phyloP scores from a whole-genome alignment of 2,329 filamentous ascomycete species.

The Fusarium tuaranense region DNA sequence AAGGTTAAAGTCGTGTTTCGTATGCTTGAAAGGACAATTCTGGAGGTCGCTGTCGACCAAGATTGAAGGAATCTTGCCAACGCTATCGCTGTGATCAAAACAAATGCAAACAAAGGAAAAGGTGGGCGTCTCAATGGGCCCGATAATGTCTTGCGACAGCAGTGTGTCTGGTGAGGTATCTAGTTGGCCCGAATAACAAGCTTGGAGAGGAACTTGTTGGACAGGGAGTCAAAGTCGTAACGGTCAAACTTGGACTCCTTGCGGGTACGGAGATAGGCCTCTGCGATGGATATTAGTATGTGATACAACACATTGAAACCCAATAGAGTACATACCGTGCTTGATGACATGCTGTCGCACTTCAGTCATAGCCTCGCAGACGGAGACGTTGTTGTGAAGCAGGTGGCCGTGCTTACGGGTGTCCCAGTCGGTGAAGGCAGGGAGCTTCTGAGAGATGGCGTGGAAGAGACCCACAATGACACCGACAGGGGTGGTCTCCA shows the following conservation, averaged over 20 bases:
- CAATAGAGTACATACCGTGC: constrained; percentile 78
- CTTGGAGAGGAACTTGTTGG: constrained; percentile 97
- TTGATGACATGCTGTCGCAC: constrained; percentile 91
- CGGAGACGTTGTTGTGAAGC: constrained; percentile 89
- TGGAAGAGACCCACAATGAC: constrained; percentile 98
- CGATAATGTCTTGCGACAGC: constrained; percentile 31
- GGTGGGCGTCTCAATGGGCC: constrained; percentile 15
- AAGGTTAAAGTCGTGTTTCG: constrained; percentile 44
- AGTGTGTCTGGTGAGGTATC: constrained; percentile 18
- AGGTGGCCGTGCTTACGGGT: constrained; percentile 90
- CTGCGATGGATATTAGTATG: constrained; percentile 60
- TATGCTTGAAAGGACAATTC: constrained; percentile 43
- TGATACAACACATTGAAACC: background rate
- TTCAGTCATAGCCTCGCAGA: constrained; percentile 97
- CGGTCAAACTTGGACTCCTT: constrained; percentile 87
- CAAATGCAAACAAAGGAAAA: constrained; percentile 48
- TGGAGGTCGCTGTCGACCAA: constrained; percentile 47
- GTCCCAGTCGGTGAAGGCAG: constrained; percentile 94
- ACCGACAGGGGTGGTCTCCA: constrained; percentile 95
- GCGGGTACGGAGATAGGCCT: constrained; percentile 86
- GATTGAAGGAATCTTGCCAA: constrained; percentile 54
- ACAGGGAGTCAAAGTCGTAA: constrained; percentile 92
- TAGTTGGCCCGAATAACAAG: constrained; percentile 95
- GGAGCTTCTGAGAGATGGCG: constrained; percentile 96
- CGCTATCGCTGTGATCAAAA: constrained; percentile 59